Conservation (phyloP, 345 rosid genomes). For the Angophora floribunda region DNA sequence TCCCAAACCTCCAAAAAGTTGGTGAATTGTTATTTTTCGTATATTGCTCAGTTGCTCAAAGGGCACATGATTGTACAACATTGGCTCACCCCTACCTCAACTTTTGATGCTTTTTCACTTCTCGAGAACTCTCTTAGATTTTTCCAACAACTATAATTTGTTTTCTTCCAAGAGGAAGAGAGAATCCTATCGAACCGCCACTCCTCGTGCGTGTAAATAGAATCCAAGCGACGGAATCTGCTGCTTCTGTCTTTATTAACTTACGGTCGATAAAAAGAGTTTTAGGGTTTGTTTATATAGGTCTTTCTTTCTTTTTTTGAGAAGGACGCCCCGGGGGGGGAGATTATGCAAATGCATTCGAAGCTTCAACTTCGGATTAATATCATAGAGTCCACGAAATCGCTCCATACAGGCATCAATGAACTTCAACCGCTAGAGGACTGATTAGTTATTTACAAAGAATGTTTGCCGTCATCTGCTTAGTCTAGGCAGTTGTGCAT, state of each 20-base stretch:
- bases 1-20: background rate
- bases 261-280: background rate
- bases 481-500: background rate
- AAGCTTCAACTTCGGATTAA: background rate
- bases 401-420: background rate
- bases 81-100: background rate
- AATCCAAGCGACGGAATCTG: background rate
- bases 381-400: background rate
- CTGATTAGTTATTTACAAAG: background rate
- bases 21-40: background rate
- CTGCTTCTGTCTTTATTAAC: background rate
- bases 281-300: no score
- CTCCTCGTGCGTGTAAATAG: background rate
- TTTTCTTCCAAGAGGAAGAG: background rate
- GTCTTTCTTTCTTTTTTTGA: background rate
- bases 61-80: background rate
- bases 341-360: no score
- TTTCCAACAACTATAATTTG: background rate
- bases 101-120: background rate
- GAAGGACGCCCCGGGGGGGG: no score
- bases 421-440: background rate
- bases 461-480: background rate
- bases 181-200: background rate
- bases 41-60: background rate
- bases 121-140: background rate